Percentiles rank a stretch among this genome's conserved stretches.
Evolutionary conservation across 345 rosid genomes (phyloP).

Genomic region (Pseudoturritis turrita): DNA sequence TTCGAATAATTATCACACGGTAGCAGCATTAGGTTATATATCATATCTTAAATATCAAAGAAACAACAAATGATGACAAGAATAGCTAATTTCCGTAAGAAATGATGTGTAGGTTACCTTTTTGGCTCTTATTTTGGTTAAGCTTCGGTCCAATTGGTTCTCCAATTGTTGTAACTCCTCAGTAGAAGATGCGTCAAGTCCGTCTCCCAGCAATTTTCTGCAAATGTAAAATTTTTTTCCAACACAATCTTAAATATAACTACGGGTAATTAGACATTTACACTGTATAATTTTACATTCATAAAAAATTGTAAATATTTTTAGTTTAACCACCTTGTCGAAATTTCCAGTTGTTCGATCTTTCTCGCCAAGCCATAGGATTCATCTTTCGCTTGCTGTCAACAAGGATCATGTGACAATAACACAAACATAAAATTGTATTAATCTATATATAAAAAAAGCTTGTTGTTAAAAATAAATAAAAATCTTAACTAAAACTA

Average conservation of each 20-base stretch:
- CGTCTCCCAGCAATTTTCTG: constrained; percentile 74
- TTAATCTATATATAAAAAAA: neutral
- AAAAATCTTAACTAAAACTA: neutral
- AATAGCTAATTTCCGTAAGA: neutral
- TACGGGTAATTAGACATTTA: neutral
- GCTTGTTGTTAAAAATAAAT: too few relatives aligned
- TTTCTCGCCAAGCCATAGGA: constrained; percentile 50
- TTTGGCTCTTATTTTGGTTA: constrained; percentile 66
- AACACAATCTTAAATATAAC: neutral
- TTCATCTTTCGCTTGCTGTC: constrained; percentile 37
- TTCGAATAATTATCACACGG: too few relatives aligned
- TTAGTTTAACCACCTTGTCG: constrained; percentile 43
- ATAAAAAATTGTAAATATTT: neutral
- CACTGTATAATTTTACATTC: neutral
- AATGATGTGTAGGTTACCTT: constrained; percentile 45
- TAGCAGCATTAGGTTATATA: too few relatives aligned
- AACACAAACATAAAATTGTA: neutral
- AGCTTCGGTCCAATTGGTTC: constrained; percentile 70
- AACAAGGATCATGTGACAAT: neutral
- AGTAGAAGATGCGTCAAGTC: constrained; percentile 54
- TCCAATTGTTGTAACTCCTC: constrained; percentile 70
- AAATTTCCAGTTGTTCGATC: constrained; percentile 61
- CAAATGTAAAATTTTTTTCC: neutral
- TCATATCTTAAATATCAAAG: neutral
- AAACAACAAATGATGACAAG: neutral